Evolutionary conservation across 129 eudicot genomes (phyloP), one percentile per base, ranked within the genome.

Genomic region (Lactuca saligna): DNA sequence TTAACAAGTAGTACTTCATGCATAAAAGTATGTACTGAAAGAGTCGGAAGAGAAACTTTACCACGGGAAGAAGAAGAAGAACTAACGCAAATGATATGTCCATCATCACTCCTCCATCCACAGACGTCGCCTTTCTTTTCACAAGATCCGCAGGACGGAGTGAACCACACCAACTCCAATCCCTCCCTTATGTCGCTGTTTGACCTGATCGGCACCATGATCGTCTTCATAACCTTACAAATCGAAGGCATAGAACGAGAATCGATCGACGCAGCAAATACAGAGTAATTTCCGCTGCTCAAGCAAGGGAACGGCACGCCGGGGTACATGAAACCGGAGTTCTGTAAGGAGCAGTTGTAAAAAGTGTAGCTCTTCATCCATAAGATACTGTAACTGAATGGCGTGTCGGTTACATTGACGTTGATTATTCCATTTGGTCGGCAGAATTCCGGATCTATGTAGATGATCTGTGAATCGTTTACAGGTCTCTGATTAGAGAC

Each of bases 111-210:
- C 32, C 79, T 80, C 17, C 66, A 33, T 37, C 87, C 84, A 80
- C 97, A 91, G 31, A 59, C 49, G 46, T 82, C 75, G 37, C 88
- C 90, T 48, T 58, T 72, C 57, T 10, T 6, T 11, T 79, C 89
- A 61, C 89, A 85, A 67, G 8, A 31, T 56, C 70, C 34, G 68
- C 97, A 91, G 48, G 7, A 32, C 1, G 97, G 96, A 8, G 70
- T 54, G 15, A 12, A 54, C 96, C 97, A 91, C n/a, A n/a, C 55
- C 75, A 91, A 61, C 82, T 54, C 72, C 50, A 86, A 7, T 65
- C 75, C 82, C 15, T 44, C 66, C 17, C 57, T 34, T 15, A 71
- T 34, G 17, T 63, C 75, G 4, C 58, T 66, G 20, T 41, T 13
- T 78, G 74, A 54, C 66, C 72, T 12, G 0, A 65, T 46, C 59